Percentiles rank a stretch among this genome's conserved stretches.
These are phyloP conservation scores for Diaporthe ilicicola DNA, from an alignment of 2,329 filamentous ascomycete genomes.

Conservation along the genomic window DNA sequence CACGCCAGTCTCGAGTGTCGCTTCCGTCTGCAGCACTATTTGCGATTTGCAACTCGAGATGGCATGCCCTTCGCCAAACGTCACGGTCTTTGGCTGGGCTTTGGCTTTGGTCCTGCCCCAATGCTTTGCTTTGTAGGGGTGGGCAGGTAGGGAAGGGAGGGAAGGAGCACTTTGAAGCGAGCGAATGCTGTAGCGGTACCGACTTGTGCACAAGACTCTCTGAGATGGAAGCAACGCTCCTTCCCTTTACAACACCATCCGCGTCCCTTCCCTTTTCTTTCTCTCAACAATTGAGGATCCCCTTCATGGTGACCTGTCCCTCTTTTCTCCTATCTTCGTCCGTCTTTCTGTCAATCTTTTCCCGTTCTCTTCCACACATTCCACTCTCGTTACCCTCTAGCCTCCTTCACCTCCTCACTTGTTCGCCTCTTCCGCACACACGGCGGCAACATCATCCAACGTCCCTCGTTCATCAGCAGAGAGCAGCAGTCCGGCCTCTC, in stretches of 20 bases:
- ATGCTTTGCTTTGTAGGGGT: background rate
- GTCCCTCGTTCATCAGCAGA: slow-evolving; percentile 30
- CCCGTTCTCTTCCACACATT: slow-evolving; percentile 26
- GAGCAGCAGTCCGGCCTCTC: background rate
- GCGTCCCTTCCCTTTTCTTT: slow-evolving; percentile 29
- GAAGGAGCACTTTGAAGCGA: slow-evolving; percentile 1
- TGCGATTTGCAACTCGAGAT: background rate
- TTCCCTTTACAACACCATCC: slow-evolving; percentile 27
- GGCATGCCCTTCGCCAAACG: background rate
- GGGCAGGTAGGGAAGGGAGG: background rate
- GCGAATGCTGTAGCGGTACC: background rate
- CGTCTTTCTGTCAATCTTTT: slow-evolving; percentile 21
- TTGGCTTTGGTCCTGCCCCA: background rate
- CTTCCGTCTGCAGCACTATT: background rate
- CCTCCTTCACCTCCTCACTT: background rate
- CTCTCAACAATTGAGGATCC: background rate
- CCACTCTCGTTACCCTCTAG: slow-evolving; percentile 8
- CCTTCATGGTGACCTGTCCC: slow-evolving; percentile 11
- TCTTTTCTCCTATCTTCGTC: slow-evolving; percentile 30
- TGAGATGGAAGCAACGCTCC: slow-evolving; percentile 15
- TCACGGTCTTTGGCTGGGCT: background rate
- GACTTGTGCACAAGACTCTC: background rate
- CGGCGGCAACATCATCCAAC: slow-evolving; percentile 13
- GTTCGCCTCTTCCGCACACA: slow-evolving; percentile 1
- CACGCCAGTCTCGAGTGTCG: background rate